Conservation (phyloP, 805 yeast species). For the Starmerella cellae region DNA sequence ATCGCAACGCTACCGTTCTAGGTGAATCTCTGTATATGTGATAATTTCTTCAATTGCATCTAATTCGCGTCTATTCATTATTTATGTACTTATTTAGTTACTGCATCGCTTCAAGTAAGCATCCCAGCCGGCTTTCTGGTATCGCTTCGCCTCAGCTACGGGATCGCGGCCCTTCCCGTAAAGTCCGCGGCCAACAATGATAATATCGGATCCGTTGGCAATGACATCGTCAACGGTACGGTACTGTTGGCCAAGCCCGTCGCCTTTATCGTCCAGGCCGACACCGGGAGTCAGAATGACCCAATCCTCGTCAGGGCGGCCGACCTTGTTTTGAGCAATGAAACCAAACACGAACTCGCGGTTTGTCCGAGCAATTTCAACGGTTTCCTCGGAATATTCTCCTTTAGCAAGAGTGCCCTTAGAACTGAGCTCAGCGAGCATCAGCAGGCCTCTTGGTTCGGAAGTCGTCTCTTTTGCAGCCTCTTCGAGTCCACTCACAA, state of each 20-base stretch:
- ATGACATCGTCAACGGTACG: constrained; percentile 81
- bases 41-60: no score
- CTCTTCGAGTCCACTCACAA: constrained; percentile 73
- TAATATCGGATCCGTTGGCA: constrained; percentile 76
- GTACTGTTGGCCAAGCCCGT: constrained; percentile 90
- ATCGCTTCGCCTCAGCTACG: constrained; percentile 70
- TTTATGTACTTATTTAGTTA: no score
- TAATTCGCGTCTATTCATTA: no score
- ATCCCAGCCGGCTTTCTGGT: constrained; percentile 88
- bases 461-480: constrained; percentile 53
- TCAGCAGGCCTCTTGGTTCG: constrained; percentile 67
- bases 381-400: constrained; percentile 73
- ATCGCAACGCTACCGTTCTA: no score
- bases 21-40: no score
- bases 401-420: constrained; percentile 91
- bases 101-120: constrained; percentile 52
- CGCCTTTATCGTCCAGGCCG: constrained; percentile 94
- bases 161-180: constrained; percentile 94
- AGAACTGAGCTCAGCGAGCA: constrained; percentile 92
- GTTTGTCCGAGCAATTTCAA: constrained; percentile 79
- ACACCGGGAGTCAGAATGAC: constrained; percentile 96
- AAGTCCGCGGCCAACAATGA: constrained; percentile 96
- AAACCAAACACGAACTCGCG: constrained; percentile 89
- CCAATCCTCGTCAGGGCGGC: constrained; percentile 76
- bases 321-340: constrained; percentile 80